A percentile compares a stretch with the other conserved stretches of the same genome.
These are phyloP conservation scores for Colletotrichum chrysophilum DNA, from an alignment of 2,329 filamentous ascomycete species.

Conservation along the genomic window DNA sequence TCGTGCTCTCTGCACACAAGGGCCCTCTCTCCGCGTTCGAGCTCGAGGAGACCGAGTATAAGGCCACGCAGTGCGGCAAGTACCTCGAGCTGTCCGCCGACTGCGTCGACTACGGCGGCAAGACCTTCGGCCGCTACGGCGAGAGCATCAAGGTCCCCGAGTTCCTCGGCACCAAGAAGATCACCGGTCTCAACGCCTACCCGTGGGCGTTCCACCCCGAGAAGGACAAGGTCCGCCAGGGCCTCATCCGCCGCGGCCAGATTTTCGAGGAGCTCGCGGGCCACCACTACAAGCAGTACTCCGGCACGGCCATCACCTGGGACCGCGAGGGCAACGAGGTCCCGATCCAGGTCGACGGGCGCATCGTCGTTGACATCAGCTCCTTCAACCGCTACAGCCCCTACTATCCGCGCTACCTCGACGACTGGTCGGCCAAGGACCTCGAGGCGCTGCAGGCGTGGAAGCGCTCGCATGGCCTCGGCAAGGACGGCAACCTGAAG, in stretches of 20 bases:
- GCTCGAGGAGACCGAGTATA: constrained; percentile 42
- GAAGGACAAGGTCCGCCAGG: constrained; percentile 34
- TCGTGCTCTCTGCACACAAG: constrained; percentile 42
- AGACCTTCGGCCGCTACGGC: constrained; percentile 46
- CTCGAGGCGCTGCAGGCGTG: constrained; percentile 31
- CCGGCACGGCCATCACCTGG: constrained; percentile 41
- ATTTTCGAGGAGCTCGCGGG: constrained; percentile 50
- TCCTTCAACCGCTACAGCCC: constrained; percentile 41
- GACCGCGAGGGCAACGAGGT: constrained; percentile 34
- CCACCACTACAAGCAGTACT: constrained; percentile 53
- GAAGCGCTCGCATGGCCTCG: constrained; percentile 27
- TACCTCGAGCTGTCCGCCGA: constrained; percentile 43
- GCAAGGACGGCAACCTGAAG: constrained; percentile 26
- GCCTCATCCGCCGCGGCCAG: constrained; percentile 45
- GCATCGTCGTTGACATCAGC: constrained; percentile 43
- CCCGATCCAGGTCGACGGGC: constrained; percentile 31
- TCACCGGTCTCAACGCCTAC: constrained; percentile 47
- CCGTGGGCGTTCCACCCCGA: constrained; percentile 50
- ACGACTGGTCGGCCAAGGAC: constrained; percentile 37
- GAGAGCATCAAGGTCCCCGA: constrained; percentile 39
- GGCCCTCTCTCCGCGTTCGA: constrained; percentile 44
- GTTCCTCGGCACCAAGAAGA: constrained; percentile 49
- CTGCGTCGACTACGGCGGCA: constrained; percentile 54
- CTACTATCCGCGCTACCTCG: constrained; percentile 30
- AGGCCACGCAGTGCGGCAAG: constrained; percentile 39